Evolutionary conservation across 2,329 filamentous ascomycete genomes (phyloP).

Genomic region (Lizonia empirigonia): DNA sequence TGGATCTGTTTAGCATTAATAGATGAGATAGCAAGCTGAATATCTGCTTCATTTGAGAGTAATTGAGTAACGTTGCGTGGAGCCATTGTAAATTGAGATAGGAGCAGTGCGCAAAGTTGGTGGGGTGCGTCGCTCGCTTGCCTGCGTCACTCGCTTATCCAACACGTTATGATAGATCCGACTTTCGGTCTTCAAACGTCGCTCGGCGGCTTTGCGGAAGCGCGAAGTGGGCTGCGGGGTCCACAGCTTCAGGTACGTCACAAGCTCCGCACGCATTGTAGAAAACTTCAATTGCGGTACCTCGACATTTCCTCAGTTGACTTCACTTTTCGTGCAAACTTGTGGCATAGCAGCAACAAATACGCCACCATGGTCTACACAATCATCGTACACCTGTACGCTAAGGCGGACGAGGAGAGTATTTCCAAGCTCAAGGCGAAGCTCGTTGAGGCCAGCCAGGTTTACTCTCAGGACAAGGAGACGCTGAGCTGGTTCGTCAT

Average conservation of each 20-base stretch:
- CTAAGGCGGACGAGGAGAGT: slow-evolving; percentile 67
- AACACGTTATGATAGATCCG: no score
- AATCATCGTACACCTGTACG: slow-evolving; percentile 71
- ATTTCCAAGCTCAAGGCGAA: slow-evolving; percentile 73
- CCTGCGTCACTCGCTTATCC: no score
- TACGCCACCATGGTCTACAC: slow-evolving; percentile 65
- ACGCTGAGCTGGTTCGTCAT: slow-evolving; percentile 73
- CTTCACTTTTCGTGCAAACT: background rate
- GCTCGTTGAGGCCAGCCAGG: slow-evolving; percentile 73
- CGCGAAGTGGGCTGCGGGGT: slow-evolving; percentile 19
- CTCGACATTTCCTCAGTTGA: background rate
- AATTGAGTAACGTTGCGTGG: no score
- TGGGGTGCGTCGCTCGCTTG: no score
- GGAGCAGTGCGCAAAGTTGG: no score
- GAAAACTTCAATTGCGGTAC: slow-evolving; percentile 10
- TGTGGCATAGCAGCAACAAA: background rate
- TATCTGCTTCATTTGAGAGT: no score
- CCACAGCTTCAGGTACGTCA: slow-evolving; percentile 18
- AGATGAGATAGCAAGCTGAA: no score
- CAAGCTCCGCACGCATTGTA: slow-evolving; percentile 5
- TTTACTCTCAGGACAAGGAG: slow-evolving; percentile 75
- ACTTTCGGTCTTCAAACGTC: slow-evolving; percentile 5
- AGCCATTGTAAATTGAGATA: no score
- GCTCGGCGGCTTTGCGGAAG: slow-evolving; percentile 12
- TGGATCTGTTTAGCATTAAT: no score